Conservation (phyloP, 2,329 filamentous ascomycete species). For the Colletotrichum lini region DNA sequence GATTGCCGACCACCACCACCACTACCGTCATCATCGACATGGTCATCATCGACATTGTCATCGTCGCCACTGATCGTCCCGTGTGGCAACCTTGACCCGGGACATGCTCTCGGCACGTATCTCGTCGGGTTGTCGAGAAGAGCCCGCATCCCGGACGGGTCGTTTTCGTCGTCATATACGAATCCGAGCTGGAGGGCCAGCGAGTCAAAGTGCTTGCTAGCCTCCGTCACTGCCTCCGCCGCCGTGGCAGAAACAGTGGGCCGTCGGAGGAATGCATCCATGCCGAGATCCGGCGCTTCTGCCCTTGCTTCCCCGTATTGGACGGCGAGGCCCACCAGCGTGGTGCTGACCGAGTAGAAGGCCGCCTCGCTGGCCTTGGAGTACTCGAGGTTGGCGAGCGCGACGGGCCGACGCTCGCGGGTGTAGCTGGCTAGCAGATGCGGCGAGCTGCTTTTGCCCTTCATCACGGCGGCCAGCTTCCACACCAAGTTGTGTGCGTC, state of each 20-base stretch:
- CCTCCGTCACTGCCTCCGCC: conserved; percentile 22
- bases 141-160: background rate
- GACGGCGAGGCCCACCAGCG: conserved; percentile 26
- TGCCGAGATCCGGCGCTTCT: conserved; percentile 14
- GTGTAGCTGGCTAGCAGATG: conserved; percentile 25
- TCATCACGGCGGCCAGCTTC: conserved; percentile 52
- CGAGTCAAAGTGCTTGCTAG: conserved; percentile 35
- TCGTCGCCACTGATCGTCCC: background rate
- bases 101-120: conserved; percentile 26
- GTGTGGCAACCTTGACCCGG: conserved; percentile 34
- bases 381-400: conserved; percentile 35
- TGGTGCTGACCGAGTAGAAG: conserved; percentile 31
- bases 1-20: background rate
- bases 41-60: too few relatives aligned
- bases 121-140: conserved; percentile 24
- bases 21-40: too few relatives aligned
- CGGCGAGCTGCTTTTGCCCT: conserved; percentile 7
- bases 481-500: conserved; percentile 70
- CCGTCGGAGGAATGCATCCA: conserved; percentile 23
- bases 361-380: conserved; percentile 35
- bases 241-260: conserved; percentile 8
- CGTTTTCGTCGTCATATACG: conserved; percentile 30
- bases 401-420: conserved; percentile 28
- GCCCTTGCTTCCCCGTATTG: conserved; percentile 20
- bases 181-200: conserved; percentile 36